These are phyloP conservation scores for Thielaviopsis populi DNA, from an alignment of 2,329 filamentous ascomycete genomes.

Conservation along the genomic window DNA sequence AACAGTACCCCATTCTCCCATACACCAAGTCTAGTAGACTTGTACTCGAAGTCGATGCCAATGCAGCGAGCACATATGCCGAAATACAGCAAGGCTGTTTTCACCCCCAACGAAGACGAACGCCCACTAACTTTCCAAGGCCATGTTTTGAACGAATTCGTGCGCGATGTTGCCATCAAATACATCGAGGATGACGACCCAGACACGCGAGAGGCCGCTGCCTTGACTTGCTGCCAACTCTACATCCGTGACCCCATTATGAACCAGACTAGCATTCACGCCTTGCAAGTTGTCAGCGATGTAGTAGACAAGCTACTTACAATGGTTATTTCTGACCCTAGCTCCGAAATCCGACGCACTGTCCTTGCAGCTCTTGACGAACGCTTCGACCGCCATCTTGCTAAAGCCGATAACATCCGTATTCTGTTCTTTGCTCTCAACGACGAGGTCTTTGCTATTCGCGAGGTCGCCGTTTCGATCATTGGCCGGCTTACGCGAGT, in stretches of 20 bases:
- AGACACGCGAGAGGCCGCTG: slow-evolving; percentile 84
- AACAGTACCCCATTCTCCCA: not conserved
- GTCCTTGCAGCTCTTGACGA: slow-evolving; percentile 81
- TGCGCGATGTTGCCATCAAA: slow-evolving; percentile 92
- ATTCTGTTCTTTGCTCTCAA: slow-evolving; percentile 92
- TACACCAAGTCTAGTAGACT: not conserved
- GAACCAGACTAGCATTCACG: slow-evolving; percentile 93
- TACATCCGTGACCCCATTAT: slow-evolving; percentile 96
- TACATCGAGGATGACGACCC: slow-evolving; percentile 95
- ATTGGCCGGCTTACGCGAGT: slow-evolving; percentile 82
- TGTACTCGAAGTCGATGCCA: not conserved
- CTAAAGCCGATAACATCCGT: slow-evolving; percentile 91
- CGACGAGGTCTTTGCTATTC: slow-evolving; percentile 81
- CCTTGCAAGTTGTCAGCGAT: slow-evolving; percentile 91
- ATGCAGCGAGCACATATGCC: not conserved
- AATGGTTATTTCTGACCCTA: slow-evolving; percentile 82
- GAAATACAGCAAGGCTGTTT: slow-evolving; percentile 9
- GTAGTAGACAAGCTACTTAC: slow-evolving; percentile 95
- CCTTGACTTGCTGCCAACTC: slow-evolving; percentile 92
- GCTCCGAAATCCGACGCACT: slow-evolving; percentile 74
- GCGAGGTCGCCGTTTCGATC: slow-evolving; percentile 89
- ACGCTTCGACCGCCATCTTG: slow-evolving; percentile 91
- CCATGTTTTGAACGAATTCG: slow-evolving; percentile 94
- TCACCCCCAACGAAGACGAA: not conserved
- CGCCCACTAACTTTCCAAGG: slow-evolving; percentile 27